phyloP scores from a whole-genome alignment of 495 filamentous ascomycete genomes.

The Aspergillus indologenus region DNA sequence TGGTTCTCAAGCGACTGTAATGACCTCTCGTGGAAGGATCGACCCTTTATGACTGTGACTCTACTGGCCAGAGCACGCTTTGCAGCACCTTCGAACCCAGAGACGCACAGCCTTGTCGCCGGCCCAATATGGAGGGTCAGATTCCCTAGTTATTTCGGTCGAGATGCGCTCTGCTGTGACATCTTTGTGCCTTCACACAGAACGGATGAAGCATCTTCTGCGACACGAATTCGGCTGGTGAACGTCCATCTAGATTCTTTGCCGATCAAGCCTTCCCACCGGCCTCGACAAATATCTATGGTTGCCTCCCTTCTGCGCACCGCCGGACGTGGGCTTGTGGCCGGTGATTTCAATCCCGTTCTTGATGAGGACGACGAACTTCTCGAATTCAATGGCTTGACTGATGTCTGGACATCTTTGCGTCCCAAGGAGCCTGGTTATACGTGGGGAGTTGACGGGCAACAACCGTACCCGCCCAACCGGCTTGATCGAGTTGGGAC shows the following conservation, averaged over 20 bases:
- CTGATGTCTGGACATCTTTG: constrained; percentile 22
- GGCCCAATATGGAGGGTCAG: constrained; percentile 22
- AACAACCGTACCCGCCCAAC: constrained; percentile 19
- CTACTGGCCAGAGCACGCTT: no score
- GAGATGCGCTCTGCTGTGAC: constrained; percentile 27
- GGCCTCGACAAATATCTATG: constrained; percentile 22
- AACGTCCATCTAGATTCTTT: constrained; percentile 28
- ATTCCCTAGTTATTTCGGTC: constrained; percentile 19
- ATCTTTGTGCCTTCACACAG: constrained; percentile 16
- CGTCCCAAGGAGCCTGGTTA: constrained; percentile 16
- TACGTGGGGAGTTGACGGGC: constrained; percentile 23
- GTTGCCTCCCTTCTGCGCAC: constrained; percentile 17
- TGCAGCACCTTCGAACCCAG: no score
- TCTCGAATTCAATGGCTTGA: constrained; percentile 15
- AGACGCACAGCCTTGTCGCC: constrained; percentile 7
- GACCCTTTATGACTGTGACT: no score
- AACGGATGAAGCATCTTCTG: not conserved
- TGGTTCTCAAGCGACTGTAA: constrained; percentile 23
- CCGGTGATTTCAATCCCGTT: constrained; percentile 31
- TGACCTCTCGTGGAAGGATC: not conserved
- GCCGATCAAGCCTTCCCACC: constrained; percentile 21
- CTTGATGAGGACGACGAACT: constrained; percentile 21
- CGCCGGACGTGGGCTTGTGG: constrained; percentile 21
- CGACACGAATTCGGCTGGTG: constrained; percentile 16
- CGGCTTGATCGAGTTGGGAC: constrained; percentile 25